A percentile compares a stretch with the other conserved stretches of the same genome.
Evolutionary conservation across 176 grass and related monocot species (phyloP).

Genomic region (Oropetium thomaeum): DNA sequence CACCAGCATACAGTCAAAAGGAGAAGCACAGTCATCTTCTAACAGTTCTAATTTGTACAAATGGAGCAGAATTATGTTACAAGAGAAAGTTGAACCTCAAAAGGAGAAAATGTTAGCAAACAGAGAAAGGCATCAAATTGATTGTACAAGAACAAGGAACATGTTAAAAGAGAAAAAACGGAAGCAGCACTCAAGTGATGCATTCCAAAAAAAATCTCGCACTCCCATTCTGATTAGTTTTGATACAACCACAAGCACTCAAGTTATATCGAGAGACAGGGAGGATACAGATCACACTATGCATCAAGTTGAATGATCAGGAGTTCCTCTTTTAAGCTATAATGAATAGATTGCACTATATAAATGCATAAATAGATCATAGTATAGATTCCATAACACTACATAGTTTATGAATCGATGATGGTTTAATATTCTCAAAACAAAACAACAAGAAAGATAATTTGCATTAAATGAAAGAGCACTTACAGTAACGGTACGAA

Average conservation of each 20-base stretch:
- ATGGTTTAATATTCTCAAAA: not conserved
- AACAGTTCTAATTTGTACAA: not conserved
- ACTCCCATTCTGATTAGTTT: not conserved
- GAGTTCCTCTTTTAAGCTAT: not conserved
- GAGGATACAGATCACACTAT: not conserved
- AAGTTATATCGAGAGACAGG: not conserved
- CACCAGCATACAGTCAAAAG: not conserved
- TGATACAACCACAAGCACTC: not conserved
- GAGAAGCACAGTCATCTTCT: not conserved
- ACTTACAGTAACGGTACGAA: constrained; percentile 61
- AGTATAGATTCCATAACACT: not conserved
- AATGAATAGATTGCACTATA: not conserved
- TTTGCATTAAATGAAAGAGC: not conserved
- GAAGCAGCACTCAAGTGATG: not conserved
- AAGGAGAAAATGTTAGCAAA: not conserved
- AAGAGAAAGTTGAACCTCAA: not conserved
- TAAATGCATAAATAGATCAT: not conserved
- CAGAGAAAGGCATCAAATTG: not conserved
- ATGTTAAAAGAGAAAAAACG: not conserved
- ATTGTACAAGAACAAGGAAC: not conserved
- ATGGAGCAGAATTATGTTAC: not conserved
- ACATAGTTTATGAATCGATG: not conserved
- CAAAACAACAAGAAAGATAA: not conserved
- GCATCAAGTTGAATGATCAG: not conserved
- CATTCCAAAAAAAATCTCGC: not conserved